Base-by-base conservation (phyloP, 257 asterid genomes). In the Apocynum venetum region DNA sequence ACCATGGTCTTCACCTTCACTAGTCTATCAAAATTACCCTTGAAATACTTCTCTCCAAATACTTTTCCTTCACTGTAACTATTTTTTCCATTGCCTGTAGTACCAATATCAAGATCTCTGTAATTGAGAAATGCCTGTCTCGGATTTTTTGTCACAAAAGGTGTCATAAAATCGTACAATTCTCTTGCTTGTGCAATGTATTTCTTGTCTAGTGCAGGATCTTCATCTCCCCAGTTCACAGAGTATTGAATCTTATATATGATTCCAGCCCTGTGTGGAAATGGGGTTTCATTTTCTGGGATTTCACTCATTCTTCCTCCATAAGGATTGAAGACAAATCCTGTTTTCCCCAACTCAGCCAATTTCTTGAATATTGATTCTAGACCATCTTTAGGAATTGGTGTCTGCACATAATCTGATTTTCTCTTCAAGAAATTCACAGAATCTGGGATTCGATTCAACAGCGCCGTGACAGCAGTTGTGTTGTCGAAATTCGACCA, bases 291-390 rank as follows among this genome's bases (percentile, higher is more conserved):
- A 0, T 56, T 63, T 52, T 80, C 51, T 0, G 83, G 57, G 55
- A 86, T 83, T 20, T 68, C 72, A 40, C 73, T 65, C 86, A 86
- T 86, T 71, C 64, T 74, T 71, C 89, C 89, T 0, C 87, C 89
- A 12, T 65, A 83, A 0, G 87, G 80, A 52, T 71, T 77, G 76
- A 84, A 84, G 44, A 77, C 82, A 6, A 83, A 31, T 8, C 80
- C 80, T 0, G 80, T 46, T 59, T 74, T 74, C 20, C 78, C 78
- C 65, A 74, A 59, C 47, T 74, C 53, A n/a, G 31, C 70, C 69
- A 74, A 0, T 59, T 74, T 74, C 52, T 74, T 59, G 70, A 74
- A 74, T 9, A 74, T 20, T 40, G 70, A 74, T 40, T 55, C 51
- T 20, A 74, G 66, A 8, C 70, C 70, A 11, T 43, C 69, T 43